Percentiles rank a stretch among this genome's conserved stretches.
phyloP scores from a whole-genome alignment of 352 stramenopile genomes.

The Discostella stelligera region DNA sequence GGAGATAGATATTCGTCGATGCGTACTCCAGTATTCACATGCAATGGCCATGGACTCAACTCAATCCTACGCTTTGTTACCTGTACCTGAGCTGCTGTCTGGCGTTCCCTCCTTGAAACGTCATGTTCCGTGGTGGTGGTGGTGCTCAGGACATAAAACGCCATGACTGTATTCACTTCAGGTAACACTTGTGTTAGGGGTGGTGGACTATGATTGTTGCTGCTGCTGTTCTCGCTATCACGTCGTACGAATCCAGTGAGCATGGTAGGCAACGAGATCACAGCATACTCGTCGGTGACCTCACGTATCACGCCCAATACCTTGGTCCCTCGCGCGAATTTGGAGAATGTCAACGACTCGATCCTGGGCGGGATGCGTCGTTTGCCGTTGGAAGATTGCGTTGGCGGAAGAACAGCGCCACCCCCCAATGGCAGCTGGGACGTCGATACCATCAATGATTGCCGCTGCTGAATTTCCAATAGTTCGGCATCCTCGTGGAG shows the following conservation, averaged over 20 bases:
- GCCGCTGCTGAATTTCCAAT: neutral
- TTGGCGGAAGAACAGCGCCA: constrained; percentile 59
- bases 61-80: constrained; percentile 83
- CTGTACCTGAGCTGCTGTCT: neutral
- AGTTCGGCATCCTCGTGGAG: neutral
- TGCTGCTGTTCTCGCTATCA: constrained; percentile 38
- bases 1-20: constrained; percentile 54
- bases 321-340: constrained; percentile 65
- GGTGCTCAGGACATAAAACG: constrained; percentile 41
- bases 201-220: neutral
- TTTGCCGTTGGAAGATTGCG: neutral
- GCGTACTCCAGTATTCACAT: constrained; percentile 86
- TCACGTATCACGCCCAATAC: constrained; percentile 89
- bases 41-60: constrained; percentile 86
- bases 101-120: neutral
- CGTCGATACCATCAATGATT: neutral
- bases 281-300: constrained; percentile 85
- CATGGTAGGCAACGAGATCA: constrained; percentile 91
- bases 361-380: constrained; percentile 51
- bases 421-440: constrained; percentile 69
- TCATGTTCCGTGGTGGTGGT: constrained; percentile 28
- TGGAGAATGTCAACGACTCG: constrained; percentile 65
- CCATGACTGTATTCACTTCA: constrained; percentile 40
- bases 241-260: constrained; percentile 89
- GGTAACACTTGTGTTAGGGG: constrained; percentile 43